Evolutionary conservation across 2,329 filamentous ascomycete genomes (phyloP).

Genomic region (Exophiala oligosperma): DNA sequence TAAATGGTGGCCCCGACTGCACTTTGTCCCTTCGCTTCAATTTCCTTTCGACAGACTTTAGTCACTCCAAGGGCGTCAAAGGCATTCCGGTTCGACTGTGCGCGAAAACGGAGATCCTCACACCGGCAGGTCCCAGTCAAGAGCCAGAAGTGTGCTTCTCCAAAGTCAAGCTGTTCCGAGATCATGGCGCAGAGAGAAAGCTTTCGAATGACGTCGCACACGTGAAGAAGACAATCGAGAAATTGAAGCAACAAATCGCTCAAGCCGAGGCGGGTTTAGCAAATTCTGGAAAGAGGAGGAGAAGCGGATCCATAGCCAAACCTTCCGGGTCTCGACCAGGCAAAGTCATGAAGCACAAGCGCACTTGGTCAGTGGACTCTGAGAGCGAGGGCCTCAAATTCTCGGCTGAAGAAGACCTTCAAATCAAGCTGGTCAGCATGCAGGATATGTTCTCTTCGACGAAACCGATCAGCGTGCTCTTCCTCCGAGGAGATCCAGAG

Average conservation of each 20-base stretch:
- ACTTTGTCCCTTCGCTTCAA: slow-evolving; percentile 93
- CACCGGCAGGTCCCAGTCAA: slow-evolving; percentile 38
- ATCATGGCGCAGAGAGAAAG: slow-evolving; percentile 93
- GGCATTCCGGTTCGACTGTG: slow-evolving; percentile 93
- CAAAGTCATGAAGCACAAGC: slow-evolving; percentile 87
- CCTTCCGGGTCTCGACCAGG: slow-evolving; percentile 58
- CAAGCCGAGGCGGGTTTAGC: slow-evolving; percentile 66
- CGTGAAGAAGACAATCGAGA: slow-evolving; percentile 95
- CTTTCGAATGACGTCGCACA: slow-evolving; percentile 92
- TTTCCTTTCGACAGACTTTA: slow-evolving; percentile 97
- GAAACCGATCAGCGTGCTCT: slow-evolving; percentile 42
- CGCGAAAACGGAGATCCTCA: slow-evolving; percentile 76
- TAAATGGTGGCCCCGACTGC: slow-evolving; percentile 69
- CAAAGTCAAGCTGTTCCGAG: slow-evolving; percentile 95
- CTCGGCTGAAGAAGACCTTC: slow-evolving; percentile 44
- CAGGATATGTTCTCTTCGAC: slow-evolving; percentile 51
- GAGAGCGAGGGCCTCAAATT: slow-evolving; percentile 41
- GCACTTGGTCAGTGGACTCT: slow-evolving; percentile 94
- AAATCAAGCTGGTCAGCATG: slow-evolving; percentile 44
- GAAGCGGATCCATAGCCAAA: slow-evolving; percentile 53
- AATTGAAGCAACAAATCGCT: slow-evolving; percentile 88
- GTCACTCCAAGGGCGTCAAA: slow-evolving; percentile 97
- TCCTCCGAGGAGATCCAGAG: slow-evolving; percentile 43
- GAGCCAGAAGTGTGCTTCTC: slow-evolving; percentile 81
- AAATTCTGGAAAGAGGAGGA: slow-evolving; percentile 62